phyloP scores from a whole-genome alignment of 345 rosid genomes.

The Lepidium didymum region DNA sequence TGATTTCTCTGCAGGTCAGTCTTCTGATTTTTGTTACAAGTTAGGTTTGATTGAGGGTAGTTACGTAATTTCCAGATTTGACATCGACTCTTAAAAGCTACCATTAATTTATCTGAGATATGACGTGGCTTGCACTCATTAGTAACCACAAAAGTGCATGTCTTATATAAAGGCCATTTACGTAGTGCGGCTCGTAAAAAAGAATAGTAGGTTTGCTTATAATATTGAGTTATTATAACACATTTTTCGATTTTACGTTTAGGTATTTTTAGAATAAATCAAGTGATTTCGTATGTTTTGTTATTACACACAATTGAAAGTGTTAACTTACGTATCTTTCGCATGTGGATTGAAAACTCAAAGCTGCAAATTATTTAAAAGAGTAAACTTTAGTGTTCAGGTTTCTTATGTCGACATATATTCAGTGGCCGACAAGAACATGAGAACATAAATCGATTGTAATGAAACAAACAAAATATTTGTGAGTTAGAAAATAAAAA shows the following conservation, averaged over 20 bases:
- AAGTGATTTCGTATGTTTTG: background rate
- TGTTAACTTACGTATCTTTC: conserved; percentile 2
- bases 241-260: background rate
- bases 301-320: background rate
- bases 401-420: conserved; percentile 9
- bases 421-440: conserved; percentile 29
- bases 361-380: conserved; percentile 6
- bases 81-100: conserved; percentile 19
- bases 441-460: conserved; percentile 4
- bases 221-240: background rate
- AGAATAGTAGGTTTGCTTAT: conserved; percentile 11
- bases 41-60: conserved; percentile 16
- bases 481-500: conserved; percentile 11
- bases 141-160: conserved; percentile 23
- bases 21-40: conserved; percentile 2
- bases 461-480: background rate
- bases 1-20: conserved; percentile 51
- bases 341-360: conserved; percentile 19
- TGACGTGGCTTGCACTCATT: conserved; percentile 25
- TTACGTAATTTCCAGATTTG: background rate
- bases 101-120: conserved; percentile 12
- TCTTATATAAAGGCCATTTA: conserved; percentile 5
- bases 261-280: background rate
- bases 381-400: background rate
- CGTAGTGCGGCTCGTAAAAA: conserved; percentile 27